Evolutionary conservation across 2,329 filamentous ascomycete species (phyloP).

Genomic region (Alternaria tenuissima): DNA sequence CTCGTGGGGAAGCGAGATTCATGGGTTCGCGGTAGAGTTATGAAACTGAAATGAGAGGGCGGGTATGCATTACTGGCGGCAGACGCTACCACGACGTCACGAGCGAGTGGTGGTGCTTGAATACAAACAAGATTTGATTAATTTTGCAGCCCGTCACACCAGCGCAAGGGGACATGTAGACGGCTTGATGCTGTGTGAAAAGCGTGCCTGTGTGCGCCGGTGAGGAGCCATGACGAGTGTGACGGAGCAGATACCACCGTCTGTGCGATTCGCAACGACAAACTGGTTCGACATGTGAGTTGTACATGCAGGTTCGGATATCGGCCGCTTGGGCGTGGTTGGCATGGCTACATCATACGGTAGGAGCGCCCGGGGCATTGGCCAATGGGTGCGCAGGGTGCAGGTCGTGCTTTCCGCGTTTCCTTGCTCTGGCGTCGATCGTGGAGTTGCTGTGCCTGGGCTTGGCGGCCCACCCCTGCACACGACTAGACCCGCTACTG

Average conservation of each 20-base stretch:
- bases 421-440: conserved; percentile 27
- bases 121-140: conserved; percentile 33
- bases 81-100: conserved; percentile 24
- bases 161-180: conserved; percentile 2
- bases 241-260: background rate
- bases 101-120: conserved; percentile 17
- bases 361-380: conserved; percentile 15
- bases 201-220: background rate
- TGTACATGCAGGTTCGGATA: conserved; percentile 28
- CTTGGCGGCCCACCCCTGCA: conserved; percentile 24
- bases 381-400: conserved; percentile 20
- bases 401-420: conserved; percentile 12
- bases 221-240: background rate
- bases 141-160: conserved; percentile 16
- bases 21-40: conserved; percentile 1
- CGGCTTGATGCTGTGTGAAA: conserved; percentile 9
- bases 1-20: conserved; percentile 22
- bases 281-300: conserved; percentile 18
- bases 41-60: conserved; percentile 23
- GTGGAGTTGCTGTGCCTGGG: conserved; percentile 17
- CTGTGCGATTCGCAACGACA: background rate
- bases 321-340: conserved; percentile 15
- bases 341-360: conserved; percentile 30
- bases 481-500: conserved; percentile 5
- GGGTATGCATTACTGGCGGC: conserved; percentile 9